Conservation (phyloP, 2,329 filamentous ascomycete species). For the Trichoderma aggressivum region DNA sequence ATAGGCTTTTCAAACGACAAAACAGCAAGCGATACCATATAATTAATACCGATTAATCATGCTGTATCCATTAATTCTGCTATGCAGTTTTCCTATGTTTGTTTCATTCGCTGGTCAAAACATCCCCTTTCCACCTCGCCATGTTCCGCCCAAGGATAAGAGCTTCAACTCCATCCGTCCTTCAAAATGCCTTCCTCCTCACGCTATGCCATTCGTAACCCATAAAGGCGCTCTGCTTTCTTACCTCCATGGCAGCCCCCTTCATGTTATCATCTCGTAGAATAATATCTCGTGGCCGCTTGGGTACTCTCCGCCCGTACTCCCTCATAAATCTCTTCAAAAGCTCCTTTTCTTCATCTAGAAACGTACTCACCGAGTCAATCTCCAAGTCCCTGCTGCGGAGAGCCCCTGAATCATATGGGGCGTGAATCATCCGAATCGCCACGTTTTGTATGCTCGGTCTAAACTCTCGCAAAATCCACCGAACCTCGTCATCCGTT, state of each 20-base stretch:
- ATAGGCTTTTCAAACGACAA: not conserved
- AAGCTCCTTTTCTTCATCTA: slow-evolving; percentile 37
- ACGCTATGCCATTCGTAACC: slow-evolving; percentile 79
- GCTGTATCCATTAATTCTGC: not conserved
- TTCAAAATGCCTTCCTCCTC: slow-evolving; percentile 33
- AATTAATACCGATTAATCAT: not conserved
- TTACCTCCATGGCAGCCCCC: slow-evolving; percentile 68
- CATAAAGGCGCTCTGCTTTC: slow-evolving; percentile 79
- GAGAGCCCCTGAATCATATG: slow-evolving; percentile 48
- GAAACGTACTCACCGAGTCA: slow-evolving; percentile 36
- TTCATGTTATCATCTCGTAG: slow-evolving; percentile 69
- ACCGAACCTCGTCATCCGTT: slow-evolving; percentile 31
- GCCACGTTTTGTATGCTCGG: slow-evolving; percentile 42
- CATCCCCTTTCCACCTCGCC: not conserved
- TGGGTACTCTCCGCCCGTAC: slow-evolving; percentile 64
- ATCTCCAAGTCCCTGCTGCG: slow-evolving; percentile 49
- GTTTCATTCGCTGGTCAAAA: not conserved
- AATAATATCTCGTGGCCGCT: slow-evolving; percentile 78
- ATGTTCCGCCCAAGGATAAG: not conserved
- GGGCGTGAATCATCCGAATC: slow-evolving; percentile 43
- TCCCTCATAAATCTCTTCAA: slow-evolving; percentile 51
- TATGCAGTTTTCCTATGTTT: not conserved
- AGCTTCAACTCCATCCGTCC: slow-evolving; percentile 1
- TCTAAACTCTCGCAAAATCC: slow-evolving; percentile 38
- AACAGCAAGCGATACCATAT: not conserved